Percentiles rank a stretch among this genome's conserved stretches.
Conservation (phyloP, 148 eudicot species). For the Camellia japonica region DNA sequence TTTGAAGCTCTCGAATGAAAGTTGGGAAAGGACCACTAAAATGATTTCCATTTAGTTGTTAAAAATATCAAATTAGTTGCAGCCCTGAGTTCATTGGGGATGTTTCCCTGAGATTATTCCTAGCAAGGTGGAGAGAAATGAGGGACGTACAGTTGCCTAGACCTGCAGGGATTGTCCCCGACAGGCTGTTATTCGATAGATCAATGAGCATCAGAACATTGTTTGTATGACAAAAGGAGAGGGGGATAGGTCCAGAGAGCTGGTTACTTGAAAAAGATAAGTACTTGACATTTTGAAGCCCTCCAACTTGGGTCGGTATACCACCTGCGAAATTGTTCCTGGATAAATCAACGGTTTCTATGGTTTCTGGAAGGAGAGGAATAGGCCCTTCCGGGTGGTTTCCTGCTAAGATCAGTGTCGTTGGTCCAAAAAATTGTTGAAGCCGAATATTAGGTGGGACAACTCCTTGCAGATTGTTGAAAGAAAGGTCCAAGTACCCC, state of each 20-base stretch:
- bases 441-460: neutral
- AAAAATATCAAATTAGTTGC: neutral
- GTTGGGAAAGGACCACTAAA: neutral
- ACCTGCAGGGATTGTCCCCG: neutral
- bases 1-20: neutral
- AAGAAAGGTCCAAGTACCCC: neutral
- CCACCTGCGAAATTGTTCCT: neutral
- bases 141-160: neutral
- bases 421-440: neutral
- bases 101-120: neutral
- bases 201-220: conserved; percentile 3
- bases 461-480: neutral
- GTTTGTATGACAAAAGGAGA: neutral
- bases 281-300: neutral
- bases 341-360: neutral
- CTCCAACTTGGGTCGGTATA: conserved; percentile 1
- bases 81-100: neutral
- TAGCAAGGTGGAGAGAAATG: neutral
- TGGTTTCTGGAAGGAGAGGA: neutral
- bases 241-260: neutral
- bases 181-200: neutral
- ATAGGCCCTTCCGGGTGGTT: neutral
- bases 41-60: conserved; percentile 3
- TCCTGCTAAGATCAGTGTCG: neutral
- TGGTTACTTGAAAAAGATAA: neutral